phyloP scores from a whole-genome alignment of 495 filamentous ascomycete genomes.

The Aspergillus coremiiformis region DNA sequence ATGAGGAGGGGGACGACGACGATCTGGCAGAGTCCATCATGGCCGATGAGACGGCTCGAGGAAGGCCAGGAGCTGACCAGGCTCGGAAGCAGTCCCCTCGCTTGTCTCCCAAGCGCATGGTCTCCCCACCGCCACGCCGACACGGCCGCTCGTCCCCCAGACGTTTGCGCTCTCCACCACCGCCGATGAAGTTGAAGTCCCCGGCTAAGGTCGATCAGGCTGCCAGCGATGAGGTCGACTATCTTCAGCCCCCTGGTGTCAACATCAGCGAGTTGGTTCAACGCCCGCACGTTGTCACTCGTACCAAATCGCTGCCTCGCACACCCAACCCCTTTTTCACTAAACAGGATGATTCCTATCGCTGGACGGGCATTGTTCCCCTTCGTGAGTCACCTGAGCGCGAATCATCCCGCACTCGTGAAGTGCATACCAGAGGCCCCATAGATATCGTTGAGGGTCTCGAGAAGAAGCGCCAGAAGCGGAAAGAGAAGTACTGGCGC shows the following conservation, averaged over 20 bases:
- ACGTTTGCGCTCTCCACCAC: conserved; percentile 56
- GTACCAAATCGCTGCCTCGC: conserved; percentile 73
- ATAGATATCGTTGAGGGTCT: conserved; percentile 97
- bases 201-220: conserved; percentile 25
- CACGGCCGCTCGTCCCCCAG: conserved; percentile 62
- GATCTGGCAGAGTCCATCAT: conserved; percentile 31
- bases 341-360: conserved; percentile 28
- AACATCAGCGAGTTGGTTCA: conserved; percentile 56
- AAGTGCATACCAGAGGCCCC: conserved; percentile 65
- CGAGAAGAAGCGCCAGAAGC: conserved; percentile 84
- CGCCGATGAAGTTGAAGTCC: conserved; percentile 29
- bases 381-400: conserved; percentile 29
- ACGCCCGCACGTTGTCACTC: conserved; percentile 52
- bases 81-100: conserved; percentile 26
- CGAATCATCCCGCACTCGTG: conserved; percentile 33
- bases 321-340: conserved; percentile 62
- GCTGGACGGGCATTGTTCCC: conserved; percentile 28
- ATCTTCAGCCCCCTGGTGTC: conserved; percentile 25
- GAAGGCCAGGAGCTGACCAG: conserved; percentile 21
- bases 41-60: conserved; percentile 32
- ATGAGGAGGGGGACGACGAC: conserved; percentile 56
- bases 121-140: conserved; percentile 55
- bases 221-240: conserved; percentile 21
- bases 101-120: conserved; percentile 40
- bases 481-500: conserved; percentile 82